Evolutionary conservation across 2,329 filamentous ascomycete genomes (phyloP), one percentile per base, ranked within the genome.

Genomic region (Sporothrix schenckii): DNA sequence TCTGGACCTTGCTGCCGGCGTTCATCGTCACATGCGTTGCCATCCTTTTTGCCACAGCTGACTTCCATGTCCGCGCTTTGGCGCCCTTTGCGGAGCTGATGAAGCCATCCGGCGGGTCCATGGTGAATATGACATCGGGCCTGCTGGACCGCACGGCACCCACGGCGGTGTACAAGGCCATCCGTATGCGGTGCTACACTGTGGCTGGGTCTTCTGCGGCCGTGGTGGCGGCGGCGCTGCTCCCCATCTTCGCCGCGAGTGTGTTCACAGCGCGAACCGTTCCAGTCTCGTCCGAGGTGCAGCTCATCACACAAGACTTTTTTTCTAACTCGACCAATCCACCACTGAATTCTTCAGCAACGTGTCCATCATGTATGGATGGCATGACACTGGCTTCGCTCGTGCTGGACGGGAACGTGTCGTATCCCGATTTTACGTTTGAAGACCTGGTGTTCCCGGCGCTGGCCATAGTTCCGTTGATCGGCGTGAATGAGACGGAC

Each of bases 351-450:
- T 14, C 54, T 7, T 54, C 66, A 3, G 21, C 47, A 19, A 52
- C 72, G 1, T 72, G 70, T 13, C 66, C 75, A 7, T 70, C 74
- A 4, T 76, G 74, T 73, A 72, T 39, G 13, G 75, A 73, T 68
- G 79, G 79, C 21, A 78, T 77, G 0, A 71, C 77, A 3, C 72
- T 77, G 6, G 76, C 80, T 0, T 79, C 80, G 0, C 72, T 82
- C 3, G 77, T 81, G 3, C 76, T 82, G 1, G 73, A 76, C 0
- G 77, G 75, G 3, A 79, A 80, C 54, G 72, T 79, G 0, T 75
- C 78, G 0, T 82, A 79, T 27, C 80, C 81, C 0, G 63, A 68
- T 0, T 81, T 80, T 58, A 82, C 81, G 0, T 81, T 77, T 71
- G 76, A 78, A 14, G 75, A 77, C 60, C 73, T 80, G 50, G 76